Evolutionary conservation across 2,329 filamentous ascomycete species (phyloP).

Genomic region (Trichoderma atroviride): DNA sequence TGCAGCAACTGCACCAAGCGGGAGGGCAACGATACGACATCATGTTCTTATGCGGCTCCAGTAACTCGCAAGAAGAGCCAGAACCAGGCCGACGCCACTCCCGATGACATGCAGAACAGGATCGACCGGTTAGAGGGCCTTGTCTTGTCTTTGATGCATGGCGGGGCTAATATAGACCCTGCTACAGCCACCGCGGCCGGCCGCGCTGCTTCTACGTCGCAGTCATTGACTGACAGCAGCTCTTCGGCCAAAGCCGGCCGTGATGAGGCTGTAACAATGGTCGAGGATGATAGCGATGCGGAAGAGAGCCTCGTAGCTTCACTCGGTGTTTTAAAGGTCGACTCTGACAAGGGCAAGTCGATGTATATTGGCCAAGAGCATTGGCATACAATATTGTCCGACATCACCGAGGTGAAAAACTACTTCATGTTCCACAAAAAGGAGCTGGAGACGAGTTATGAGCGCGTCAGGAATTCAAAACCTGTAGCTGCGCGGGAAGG

Average conservation of each 20-base stretch:
- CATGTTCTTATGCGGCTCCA: slow-evolving; percentile 82
- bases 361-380: slow-evolving; percentile 82
- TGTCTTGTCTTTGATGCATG: slow-evolving; percentile 92
- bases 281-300: slow-evolving; percentile 66
- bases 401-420: slow-evolving; percentile 90
- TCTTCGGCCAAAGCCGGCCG: slow-evolving; percentile 54
- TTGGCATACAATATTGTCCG: slow-evolving; percentile 77
- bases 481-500: slow-evolving; percentile 62
- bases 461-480: slow-evolving; percentile 72
- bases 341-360: slow-evolving; percentile 73
- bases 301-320: slow-evolving; percentile 71
- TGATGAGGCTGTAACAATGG: slow-evolving; percentile 58
- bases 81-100: slow-evolving; percentile 61
- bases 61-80: slow-evolving; percentile 72
- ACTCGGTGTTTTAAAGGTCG: slow-evolving; percentile 81
- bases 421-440: slow-evolving; percentile 87
- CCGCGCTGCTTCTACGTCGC: slow-evolving; percentile 41
- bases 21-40: slow-evolving; percentile 76
- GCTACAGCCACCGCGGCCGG: slow-evolving; percentile 41
- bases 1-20: slow-evolving; percentile 95
- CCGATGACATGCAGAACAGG: slow-evolving; percentile 98
- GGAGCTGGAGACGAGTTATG: slow-evolving; percentile 80
- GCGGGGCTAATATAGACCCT: slow-evolving; percentile 61
- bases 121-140: slow-evolving; percentile 93
- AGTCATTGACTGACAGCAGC: slow-evolving; percentile 47